Percentiles rank a stretch among this genome's conserved stretches.
Conservation (phyloP, 129 eudicot species). For the Scalesia atractyloides region DNA sequence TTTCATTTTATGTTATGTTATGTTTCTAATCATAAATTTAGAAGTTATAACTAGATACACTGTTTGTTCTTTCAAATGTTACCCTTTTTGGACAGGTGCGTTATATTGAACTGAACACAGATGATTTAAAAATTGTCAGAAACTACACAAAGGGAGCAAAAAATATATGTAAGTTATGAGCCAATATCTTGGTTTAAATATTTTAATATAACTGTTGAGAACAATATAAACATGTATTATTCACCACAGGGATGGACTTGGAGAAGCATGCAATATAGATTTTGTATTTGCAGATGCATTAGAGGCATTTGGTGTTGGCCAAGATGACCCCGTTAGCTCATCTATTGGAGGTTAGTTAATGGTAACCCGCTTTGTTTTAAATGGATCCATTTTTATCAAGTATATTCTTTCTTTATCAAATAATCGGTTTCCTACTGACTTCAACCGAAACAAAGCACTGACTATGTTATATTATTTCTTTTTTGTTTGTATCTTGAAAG, state of each 20-base stretch:
- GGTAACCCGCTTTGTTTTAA: neutral
- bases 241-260: conserved; percentile 65
- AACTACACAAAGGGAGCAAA: conserved; percentile 79
- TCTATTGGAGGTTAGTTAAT: conserved; percentile 78
- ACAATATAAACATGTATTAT: conserved; percentile 8
- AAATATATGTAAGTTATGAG: conserved; percentile 68
- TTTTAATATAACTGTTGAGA: conserved; percentile 3
- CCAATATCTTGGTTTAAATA: conserved; percentile 1
- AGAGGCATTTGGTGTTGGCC: conserved; percentile 87
- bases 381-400: neutral
- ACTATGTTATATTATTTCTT: neutral
- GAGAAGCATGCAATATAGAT: conserved; percentile 74
- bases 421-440: neutral
- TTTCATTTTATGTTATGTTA: neutral
- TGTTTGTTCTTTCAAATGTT: neutral
- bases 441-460: neutral
- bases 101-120: conserved; percentile 68
- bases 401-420: conserved; percentile 6
- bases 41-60: conserved; percentile 6
- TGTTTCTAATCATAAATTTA: neutral
- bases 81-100: conserved; percentile 49
- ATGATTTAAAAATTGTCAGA: conserved; percentile 83
- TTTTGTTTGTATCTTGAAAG: conserved; percentile 37
- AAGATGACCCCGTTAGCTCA: conserved; percentile 78
- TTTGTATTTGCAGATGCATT: conserved; percentile 77